These are phyloP conservation scores for Kodamaea ohmeri DNA, from an alignment of 1,139 yeast species.

Conservation along the genomic window DNA sequence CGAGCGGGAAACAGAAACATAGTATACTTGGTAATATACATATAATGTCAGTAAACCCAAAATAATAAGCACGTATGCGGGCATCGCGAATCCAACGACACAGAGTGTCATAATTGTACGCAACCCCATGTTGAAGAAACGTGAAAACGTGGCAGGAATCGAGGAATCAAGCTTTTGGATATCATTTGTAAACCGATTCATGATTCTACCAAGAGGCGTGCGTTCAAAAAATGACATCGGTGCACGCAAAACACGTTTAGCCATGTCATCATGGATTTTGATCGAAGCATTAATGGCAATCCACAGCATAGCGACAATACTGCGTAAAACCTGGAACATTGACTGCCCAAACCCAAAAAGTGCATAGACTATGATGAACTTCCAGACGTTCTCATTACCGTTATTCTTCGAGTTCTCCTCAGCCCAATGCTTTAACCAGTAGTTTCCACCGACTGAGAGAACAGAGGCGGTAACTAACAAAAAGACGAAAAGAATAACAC, in stretches of 20 bases:
- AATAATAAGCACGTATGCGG: constrained; percentile 46
- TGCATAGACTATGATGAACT: constrained; percentile 30
- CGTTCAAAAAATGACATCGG: constrained; percentile 34
- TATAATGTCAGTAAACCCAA: constrained; percentile 42
- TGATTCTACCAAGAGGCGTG: constrained; percentile 32
- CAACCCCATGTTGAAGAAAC: constrained; percentile 40
- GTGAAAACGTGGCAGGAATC: constrained; percentile 45
- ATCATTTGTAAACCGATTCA: constrained; percentile 64
- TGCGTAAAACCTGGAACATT: constrained; percentile 21
- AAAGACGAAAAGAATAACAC: constrained; percentile 18
- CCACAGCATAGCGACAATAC: constrained; percentile 18
- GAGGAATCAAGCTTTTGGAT: constrained; percentile 58
- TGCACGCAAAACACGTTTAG: constrained; percentile 22
- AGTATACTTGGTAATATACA: constrained; percentile 51
- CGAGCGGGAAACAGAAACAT: constrained; percentile 54
- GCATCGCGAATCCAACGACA: constrained; percentile 52
- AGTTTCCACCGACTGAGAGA: constrained; percentile 37
- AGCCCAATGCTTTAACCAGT: constrained; percentile 64
- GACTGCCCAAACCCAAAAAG: constrained; percentile 24
- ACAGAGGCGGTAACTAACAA: constrained; percentile 16
- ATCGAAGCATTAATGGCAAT: constrained; percentile 25
- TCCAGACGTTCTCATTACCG: constrained; percentile 24
- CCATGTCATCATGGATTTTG: constrained; percentile 27
- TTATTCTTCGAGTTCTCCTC: constrained; percentile 37
- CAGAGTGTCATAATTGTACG: constrained; percentile 48